phyloP scores from a whole-genome alignment of 805 yeast species.

The Starmerella tilneyi region DNA sequence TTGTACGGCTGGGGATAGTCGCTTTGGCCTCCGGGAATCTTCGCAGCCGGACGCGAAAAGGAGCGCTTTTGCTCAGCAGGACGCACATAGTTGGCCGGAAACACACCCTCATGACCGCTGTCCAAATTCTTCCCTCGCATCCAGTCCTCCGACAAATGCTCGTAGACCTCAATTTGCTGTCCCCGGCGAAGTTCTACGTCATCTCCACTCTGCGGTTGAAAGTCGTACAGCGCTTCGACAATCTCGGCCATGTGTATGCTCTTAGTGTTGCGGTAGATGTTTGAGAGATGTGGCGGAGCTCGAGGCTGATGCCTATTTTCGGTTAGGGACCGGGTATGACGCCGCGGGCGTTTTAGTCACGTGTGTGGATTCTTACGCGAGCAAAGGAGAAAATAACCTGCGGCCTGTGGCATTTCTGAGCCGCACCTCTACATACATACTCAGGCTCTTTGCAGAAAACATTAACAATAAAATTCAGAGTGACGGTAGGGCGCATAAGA shows the following conservation, averaged over 20 bases:
- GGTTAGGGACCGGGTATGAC: too few relatives aligned
- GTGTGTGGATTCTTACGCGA: not conserved
- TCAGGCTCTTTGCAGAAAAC: not conserved
- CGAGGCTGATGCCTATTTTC: not conserved
- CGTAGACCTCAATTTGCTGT: constrained; percentile 57
- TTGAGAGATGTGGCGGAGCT: not conserved
- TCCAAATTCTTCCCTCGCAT: constrained; percentile 57
- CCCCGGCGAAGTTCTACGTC: constrained; percentile 61
- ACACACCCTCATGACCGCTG: constrained; percentile 60
- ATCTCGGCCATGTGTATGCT: constrained; percentile 29
- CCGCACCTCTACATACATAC: not conserved
- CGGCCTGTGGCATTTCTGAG: too few relatives aligned
- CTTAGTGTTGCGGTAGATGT: too few relatives aligned
- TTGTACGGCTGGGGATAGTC: constrained; percentile 20
- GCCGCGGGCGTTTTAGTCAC: not conserved
- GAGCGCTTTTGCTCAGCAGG: constrained; percentile 13
- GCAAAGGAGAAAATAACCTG: not conserved
- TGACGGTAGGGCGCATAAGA: too few relatives aligned
- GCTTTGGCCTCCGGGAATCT: constrained; percentile 14
- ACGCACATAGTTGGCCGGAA: constrained; percentile 80
- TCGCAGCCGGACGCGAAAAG: constrained; percentile 22
- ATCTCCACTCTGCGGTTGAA: constrained; percentile 60
- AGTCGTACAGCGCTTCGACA: constrained; percentile 63
- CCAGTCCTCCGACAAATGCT: constrained; percentile 78
- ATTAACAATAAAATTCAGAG: too few relatives aligned